Evolutionary conservation across 805 yeast genomes (phyloP), one percentile per base, ranked within the genome.

Genomic region (Priceomyces melissophilus): DNA sequence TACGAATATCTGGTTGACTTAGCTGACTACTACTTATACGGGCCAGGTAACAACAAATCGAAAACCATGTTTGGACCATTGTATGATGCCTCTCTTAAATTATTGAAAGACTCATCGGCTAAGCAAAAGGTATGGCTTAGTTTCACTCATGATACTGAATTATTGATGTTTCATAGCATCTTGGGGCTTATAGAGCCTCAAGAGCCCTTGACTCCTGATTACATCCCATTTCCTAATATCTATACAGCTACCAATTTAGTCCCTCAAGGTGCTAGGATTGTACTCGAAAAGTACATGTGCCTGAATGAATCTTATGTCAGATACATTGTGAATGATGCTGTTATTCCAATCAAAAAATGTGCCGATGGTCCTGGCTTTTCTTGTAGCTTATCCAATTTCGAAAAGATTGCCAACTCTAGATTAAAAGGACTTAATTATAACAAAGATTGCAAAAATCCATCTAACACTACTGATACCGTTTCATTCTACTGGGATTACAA

Each of bases 121-220:
- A 53, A 57, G 7, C 71, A 69, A 40, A 79, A 73, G 39, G 65
- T 83, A 30, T 80, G 81, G 66, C 67, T 83, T 50, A 82, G 78
- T 46, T 81, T 84, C 65, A 70, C 85, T 6, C 91, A 86, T 53
- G 93, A 86, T 57, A 73, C 81, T 30, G 82, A 81, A 44, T 61
- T 84, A 33, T 62, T 78, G 43, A 64, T 80, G 33, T 79, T 71
- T 46, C 59, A 80, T 48, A 65, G 84, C 13, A 83, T 88, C 1
- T 59, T 84, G 34, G 87, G 85, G 3, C 54, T 84, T 47, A 44
- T 71, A 41, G 63, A 67, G 49, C 63, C 72, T 7, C 63, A 58
- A 16, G 50, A 58, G 2, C 60, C 66, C 28, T 64, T 76, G 29
- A 67, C 78, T 4, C 52, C 71, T 4, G 67, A 67, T 37, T 39